These are phyloP conservation scores for Fraxinus paxiana DNA, from an alignment of 305 asterid species.

Conservation along the genomic window DNA sequence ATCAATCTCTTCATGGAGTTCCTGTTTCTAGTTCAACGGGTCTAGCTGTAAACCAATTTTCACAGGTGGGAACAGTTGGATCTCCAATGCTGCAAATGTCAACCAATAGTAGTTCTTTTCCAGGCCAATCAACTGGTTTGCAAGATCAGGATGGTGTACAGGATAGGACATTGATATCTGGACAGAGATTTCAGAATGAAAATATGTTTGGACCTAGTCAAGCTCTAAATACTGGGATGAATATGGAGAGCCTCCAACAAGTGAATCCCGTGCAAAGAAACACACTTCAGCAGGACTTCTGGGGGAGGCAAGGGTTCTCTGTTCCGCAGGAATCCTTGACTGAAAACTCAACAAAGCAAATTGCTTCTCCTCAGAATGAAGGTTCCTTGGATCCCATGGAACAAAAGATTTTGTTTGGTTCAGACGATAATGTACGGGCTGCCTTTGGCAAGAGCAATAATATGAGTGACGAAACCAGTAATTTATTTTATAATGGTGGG, in stretches of 20 bases:
- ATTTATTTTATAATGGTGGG: conserved; percentile 45
- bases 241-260: conserved; percentile 46
- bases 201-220: conserved; percentile 43
- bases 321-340: conserved; percentile 38
- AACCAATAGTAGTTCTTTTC: conserved; percentile 42
- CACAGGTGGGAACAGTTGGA: conserved; percentile 49
- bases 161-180: conserved; percentile 41
- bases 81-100: conserved; percentile 46
- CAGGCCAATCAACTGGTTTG: conserved; percentile 34
- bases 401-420: conserved; percentile 80
- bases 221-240: conserved; percentile 28
- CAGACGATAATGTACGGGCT: conserved; percentile 76
- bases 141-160: conserved; percentile 44
- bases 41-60: conserved; percentile 43
- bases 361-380: conserved; percentile 45
- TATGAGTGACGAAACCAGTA: conserved; percentile 47
- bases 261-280: conserved; percentile 43
- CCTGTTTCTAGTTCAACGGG: conserved; percentile 75
- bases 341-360: conserved; percentile 33
- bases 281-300: conserved; percentile 35
- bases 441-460: conserved; percentile 59
- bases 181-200: conserved; percentile 50
- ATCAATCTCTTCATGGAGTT: conserved; percentile 79
- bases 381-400: conserved; percentile 77
- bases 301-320: conserved; percentile 41